Conservation (phyloP, 2,329 filamentous ascomycete species). For the Didymella sp. region DNA sequence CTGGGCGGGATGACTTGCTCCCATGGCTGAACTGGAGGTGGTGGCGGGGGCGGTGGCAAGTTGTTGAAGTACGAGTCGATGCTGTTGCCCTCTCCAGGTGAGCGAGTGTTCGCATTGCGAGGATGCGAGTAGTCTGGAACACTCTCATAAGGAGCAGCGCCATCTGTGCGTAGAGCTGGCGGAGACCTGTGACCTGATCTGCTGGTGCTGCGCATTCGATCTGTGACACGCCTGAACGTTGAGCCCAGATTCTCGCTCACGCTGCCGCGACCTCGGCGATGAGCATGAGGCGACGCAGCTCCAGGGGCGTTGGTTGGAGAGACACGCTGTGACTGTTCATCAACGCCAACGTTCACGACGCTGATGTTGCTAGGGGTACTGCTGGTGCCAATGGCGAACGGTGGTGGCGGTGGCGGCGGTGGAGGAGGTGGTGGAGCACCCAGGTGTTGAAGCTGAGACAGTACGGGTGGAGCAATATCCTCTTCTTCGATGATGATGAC, state of each 20-base stretch:
- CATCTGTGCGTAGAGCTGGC: constrained; percentile 40
- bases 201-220: constrained; percentile 65
- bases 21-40: constrained; percentile 44
- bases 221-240: constrained; percentile 57
- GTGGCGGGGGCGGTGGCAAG: constrained; percentile 47
- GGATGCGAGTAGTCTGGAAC: constrained; percentile 47
- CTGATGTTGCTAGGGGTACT: constrained; percentile 40
- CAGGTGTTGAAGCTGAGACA: constrained; percentile 69
- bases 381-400: constrained; percentile 26
- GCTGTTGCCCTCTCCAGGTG: constrained; percentile 37
- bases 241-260: constrained; percentile 65
- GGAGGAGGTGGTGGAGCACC: constrained; percentile 61
- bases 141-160: constrained; percentile 54
- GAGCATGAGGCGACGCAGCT: constrained; percentile 51
- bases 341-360: constrained; percentile 57
- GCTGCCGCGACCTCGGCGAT: constrained; percentile 62
- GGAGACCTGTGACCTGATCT: constrained; percentile 60
- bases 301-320: constrained; percentile 36
- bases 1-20: constrained; percentile 53
- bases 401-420: constrained; percentile 42
- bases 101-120: constrained; percentile 34
- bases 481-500: constrained; percentile 55
- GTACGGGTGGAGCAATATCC: constrained; percentile 56
- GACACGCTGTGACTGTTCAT: constrained; percentile 43
- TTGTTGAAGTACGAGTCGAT: constrained; percentile 39